Percentiles rank a stretch among this genome's conserved stretches.
Conservation (phyloP, 1,284 basidiomycete genomes). For the Tylopilus orsonianus region DNA sequence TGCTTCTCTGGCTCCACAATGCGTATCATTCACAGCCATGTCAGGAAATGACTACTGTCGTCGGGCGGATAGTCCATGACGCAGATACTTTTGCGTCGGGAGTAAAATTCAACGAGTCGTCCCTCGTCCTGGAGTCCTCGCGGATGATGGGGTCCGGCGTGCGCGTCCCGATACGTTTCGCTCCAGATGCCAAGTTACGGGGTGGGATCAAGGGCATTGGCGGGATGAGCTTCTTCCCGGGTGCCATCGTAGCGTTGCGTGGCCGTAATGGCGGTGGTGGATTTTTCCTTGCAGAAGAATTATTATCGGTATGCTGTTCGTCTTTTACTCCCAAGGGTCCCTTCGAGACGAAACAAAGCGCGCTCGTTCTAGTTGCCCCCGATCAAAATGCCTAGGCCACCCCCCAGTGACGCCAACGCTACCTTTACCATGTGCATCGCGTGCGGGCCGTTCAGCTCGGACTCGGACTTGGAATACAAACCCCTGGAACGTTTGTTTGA, state of each 20-base stretch:
- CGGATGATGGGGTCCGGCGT: constrained; percentile 74
- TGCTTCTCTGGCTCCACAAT: constrained; percentile 19
- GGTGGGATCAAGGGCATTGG: constrained; percentile 63
- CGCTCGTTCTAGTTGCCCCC: constrained; percentile 47
- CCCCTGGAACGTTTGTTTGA: constrained; percentile 66
- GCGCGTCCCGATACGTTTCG: constrained; percentile 71
- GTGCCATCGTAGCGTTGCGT: constrained; percentile 84
- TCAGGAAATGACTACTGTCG: constrained; percentile 73
- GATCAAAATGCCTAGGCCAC: constrained; percentile 39
- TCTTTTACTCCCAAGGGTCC: background rate
- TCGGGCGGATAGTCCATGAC: constrained; percentile 82
- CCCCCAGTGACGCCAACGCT: constrained; percentile 38
- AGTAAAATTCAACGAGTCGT: constrained; percentile 72
- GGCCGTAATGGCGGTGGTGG: constrained; percentile 91
- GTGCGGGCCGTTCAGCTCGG: constrained; percentile 81
- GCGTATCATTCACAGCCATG: constrained; percentile 5
- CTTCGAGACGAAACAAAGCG: background rate
- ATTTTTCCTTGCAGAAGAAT: constrained; percentile 82
- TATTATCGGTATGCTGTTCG: constrained; percentile 61
- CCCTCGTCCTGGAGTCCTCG: constrained; percentile 79
- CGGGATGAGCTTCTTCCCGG: constrained; percentile 85
- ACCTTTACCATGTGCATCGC: constrained; percentile 69
- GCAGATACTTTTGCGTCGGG: constrained; percentile 51
- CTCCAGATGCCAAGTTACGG: constrained; percentile 63
- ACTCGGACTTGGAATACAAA: constrained; percentile 74